These are phyloP conservation scores for Cucurbita maxima DNA, from an alignment of 306 rosid species.

Conservation along the genomic window DNA sequence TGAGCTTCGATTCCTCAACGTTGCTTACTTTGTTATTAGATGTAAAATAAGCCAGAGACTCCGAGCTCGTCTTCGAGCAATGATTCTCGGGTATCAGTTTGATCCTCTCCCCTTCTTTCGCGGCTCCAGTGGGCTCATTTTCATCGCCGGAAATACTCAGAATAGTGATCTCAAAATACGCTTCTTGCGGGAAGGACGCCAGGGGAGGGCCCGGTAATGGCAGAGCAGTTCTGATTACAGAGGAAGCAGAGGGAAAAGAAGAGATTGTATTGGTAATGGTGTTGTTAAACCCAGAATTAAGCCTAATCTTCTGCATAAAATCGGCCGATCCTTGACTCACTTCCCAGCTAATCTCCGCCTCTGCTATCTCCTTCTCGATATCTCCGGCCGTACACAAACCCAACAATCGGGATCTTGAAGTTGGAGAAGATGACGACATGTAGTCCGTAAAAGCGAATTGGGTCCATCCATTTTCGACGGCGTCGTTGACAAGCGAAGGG, in stretches of 20 bases:
- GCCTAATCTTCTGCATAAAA: conserved; percentile 75
- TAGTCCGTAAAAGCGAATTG: conserved; percentile 46
- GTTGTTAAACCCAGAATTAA: conserved; percentile 54
- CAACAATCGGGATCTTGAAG: conserved; percentile 38
- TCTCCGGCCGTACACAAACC: conserved; percentile 45
- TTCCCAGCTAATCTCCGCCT: conserved; percentile 72
- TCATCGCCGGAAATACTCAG: conserved; percentile 22
- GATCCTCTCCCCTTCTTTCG: conserved; percentile 53
- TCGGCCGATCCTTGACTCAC: conserved; percentile 56
- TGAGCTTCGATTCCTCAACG: conserved; percentile 43
- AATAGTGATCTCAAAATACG: conserved; percentile 77
- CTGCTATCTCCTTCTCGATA: conserved; percentile 31
- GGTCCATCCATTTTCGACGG: conserved; percentile 91
- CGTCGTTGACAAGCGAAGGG: conserved; percentile 56
- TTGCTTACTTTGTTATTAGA: conserved; percentile 25
- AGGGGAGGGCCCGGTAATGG: conserved; percentile 85
- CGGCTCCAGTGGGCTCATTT: conserved; percentile 21
- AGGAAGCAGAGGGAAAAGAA: conserved; percentile 19
- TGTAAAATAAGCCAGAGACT: conserved; percentile 38
- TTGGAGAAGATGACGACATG: conserved; percentile 19
- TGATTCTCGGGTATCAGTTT: conserved; percentile 40
- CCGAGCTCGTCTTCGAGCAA: conserved; percentile 38
- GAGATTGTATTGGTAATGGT: conserved; percentile 10
- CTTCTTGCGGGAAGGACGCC: conserved; percentile 79
- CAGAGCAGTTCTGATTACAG: conserved; percentile 43